Base-by-base conservation (phyloP, 2,329 filamentous ascomycete species). In the Sporothrix mexicana region DNA sequence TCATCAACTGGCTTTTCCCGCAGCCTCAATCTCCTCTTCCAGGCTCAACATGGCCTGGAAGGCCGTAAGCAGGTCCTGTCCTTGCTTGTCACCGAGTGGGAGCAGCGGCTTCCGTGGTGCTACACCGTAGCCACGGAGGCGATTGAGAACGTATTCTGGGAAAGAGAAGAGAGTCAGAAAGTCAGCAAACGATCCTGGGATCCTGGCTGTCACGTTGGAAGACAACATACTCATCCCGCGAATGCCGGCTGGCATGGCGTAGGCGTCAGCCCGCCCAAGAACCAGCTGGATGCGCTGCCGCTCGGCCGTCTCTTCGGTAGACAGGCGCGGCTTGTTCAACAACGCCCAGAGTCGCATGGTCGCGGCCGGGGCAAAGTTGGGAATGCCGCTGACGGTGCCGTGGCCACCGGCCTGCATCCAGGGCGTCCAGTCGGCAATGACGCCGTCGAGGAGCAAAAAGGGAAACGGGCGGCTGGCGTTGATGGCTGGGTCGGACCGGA, bases 311-410 rank as follows among this genome's bases (percentile, higher is more conserved):
- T 59, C 55, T 15, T 36, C 23, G 23, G 23, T 15, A 1, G 55
- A 13, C 55, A 59, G 17, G 20, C 15, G 5, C 2, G n/a, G 20
- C 13, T 25, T 59, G 3, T 9, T 36, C 23, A 59, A 13, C 7
- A 59, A 25, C 6, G 2, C 0, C 55, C 55, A 59, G 2, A 59
- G 55, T 1, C 55, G 55, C 55, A 59, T 59, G 23, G 55, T 59
- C 55, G 55, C 55, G 4, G 55, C 55, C 9, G 55, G 55, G 6
- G 55, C 55, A 36, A 25, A 59, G 23, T 59, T 59, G 9, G 55
- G 55, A 4, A 59, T 59, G 23, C 55, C 55, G 55, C 55, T 59
- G 23, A 59, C 55, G 23, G 55, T 59, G 10, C 55, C 55, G 23
- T 59, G 55, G 0, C 55, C 55, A 20, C 55, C 55, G 55, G 55